These are phyloP conservation scores for Cryomyces antarcticus DNA, from an alignment of 495 filamentous ascomycete species.

Conservation along the genomic window DNA sequence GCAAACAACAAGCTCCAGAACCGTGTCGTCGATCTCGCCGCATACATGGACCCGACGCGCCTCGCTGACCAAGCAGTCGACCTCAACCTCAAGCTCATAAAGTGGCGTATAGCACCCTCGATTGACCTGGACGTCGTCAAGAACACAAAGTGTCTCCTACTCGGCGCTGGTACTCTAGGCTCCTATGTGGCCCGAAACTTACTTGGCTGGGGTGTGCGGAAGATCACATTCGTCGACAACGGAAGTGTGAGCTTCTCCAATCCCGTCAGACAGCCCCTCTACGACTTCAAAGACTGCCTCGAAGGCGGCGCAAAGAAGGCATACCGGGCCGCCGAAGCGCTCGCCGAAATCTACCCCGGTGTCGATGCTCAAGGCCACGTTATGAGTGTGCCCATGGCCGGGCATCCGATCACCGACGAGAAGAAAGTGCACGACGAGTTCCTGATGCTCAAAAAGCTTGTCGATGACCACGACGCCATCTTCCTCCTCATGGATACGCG, in stretches of 20 bases:
- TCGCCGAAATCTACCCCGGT: constrained; percentile 78
- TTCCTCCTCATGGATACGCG: constrained; percentile 94
- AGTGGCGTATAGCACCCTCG: constrained; percentile 84
- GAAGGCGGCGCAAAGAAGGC: constrained; percentile 76
- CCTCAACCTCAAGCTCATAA: constrained; percentile 93
- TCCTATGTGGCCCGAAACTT: constrained; percentile 81
- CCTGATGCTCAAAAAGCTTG: constrained; percentile 46
- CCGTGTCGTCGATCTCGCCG: constrained; percentile 57
- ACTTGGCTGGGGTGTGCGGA: constrained; percentile 90
- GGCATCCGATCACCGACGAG: constrained; percentile 64
- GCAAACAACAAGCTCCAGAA: constrained; percentile 51
- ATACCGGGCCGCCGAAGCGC: constrained; percentile 52
- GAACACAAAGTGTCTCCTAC: constrained; percentile 71
- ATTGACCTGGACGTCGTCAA: constrained; percentile 80
- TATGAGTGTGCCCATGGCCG: constrained; percentile 83
- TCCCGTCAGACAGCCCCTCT: constrained; percentile 84
- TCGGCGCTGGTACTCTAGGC: constrained; percentile 89
- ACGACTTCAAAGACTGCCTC: constrained; percentile 73
- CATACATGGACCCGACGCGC: constrained; percentile 74
- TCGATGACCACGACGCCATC: constrained; percentile 77
- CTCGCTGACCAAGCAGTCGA: constrained; percentile 93
- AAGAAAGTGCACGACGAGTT: constrained; percentile 43
- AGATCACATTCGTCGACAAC: constrained; percentile 92
- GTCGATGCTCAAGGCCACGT: constrained; percentile 60
- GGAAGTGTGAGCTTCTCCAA: constrained; percentile 94